Percentiles rank a stretch among this genome's conserved stretches.
These are phyloP conservation scores for Fusarium sp. DNA, from an alignment of 2,329 filamentous ascomycete species.

Conservation along the genomic window DNA sequence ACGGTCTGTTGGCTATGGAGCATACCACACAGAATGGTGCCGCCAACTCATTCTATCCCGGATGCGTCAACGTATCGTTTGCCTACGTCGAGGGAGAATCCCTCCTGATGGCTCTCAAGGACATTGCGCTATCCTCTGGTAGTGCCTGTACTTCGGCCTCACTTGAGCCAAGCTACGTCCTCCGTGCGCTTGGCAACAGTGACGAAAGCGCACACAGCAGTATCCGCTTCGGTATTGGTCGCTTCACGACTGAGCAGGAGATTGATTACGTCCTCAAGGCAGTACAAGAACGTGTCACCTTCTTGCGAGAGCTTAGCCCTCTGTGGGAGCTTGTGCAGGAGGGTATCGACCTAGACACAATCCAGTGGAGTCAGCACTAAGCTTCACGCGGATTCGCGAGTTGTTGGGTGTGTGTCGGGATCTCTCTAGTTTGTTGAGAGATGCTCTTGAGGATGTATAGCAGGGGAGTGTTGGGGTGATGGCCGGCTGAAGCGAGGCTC, in stretches of 20 bases:
- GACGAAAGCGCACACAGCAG: constrained; percentile 98
- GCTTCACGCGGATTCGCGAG: constrained; percentile 9
- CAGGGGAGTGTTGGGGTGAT: constrained; percentile 25
- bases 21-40: constrained; percentile 95
- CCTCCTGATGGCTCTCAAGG: constrained; percentile 97
- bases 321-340: constrained; percentile 99
- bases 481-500: constrained; percentile 38
- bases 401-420: constrained; percentile 1
- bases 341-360: constrained; percentile 93
- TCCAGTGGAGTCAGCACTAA: constrained; percentile 98
- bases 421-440: constrained; percentile 6
- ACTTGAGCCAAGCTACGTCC: constrained; percentile 94
- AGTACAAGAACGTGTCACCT: constrained; percentile 90
- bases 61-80: constrained; percentile 98
- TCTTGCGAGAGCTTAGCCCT: constrained; percentile 94
- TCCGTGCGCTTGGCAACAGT: constrained; percentile 93
- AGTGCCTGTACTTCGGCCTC: constrained; percentile 98
- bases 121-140: constrained; percentile 96
- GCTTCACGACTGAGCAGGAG: constrained; percentile 95
- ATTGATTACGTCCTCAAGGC: constrained; percentile 98
- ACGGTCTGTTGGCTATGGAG: constrained; percentile 89
- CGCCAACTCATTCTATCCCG: constrained; percentile 87
- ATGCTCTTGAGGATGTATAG: constrained; percentile 1
- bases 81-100: constrained; percentile 99
- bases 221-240: constrained; percentile 96